phyloP scores from a whole-genome alignment of 306 rosid species.

The Abrus pulchellus region DNA sequence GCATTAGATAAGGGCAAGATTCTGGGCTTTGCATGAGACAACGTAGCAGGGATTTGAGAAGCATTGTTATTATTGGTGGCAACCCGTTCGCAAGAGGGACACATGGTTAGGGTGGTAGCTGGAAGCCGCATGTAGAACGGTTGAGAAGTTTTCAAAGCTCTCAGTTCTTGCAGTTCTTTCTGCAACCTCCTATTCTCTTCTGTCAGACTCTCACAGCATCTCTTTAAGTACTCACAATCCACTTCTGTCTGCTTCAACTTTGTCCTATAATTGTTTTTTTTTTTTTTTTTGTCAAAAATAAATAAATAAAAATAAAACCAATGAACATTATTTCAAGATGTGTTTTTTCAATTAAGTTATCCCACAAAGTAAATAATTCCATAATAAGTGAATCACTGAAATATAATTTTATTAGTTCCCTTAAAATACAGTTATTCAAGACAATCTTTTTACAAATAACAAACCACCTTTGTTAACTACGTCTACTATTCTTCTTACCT shows the following conservation, averaged over 20 bases:
- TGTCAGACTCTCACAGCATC: conserved; percentile 89
- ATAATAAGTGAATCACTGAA: too few relatives aligned
- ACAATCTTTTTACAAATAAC: too few relatives aligned
- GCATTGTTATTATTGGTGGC: conserved; percentile 36
- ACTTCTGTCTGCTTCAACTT: conserved; percentile 98
- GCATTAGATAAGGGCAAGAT: conserved; percentile 47
- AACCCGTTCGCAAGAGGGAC: conserved; percentile 92
- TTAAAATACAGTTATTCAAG: too few relatives aligned
- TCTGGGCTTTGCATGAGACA: conserved; percentile 51
- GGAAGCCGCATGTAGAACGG: conserved; percentile 96
- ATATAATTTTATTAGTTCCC: too few relatives aligned
- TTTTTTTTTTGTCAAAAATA: background rate
- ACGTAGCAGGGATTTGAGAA: conserved; percentile 14
- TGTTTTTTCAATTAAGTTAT: too few relatives aligned
- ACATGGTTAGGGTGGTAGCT: conserved; percentile 98
- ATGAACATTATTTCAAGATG: background rate
- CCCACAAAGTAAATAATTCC: too few relatives aligned
- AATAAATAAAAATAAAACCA: background rate
- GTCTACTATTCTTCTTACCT: conserved; percentile 63
- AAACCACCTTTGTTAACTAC: too few relatives aligned
- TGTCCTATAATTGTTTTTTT: conserved; percentile 58
- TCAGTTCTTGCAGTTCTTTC: conserved; percentile 89
- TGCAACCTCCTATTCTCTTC: conserved; percentile 94
- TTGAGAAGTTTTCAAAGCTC: conserved; percentile 84
- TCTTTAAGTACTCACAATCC: conserved; percentile 92